Percentiles rank a stretch among this genome's conserved stretches.
Conservation (phyloP, 176 grass and related monocot species). For the Saccharum officinarum region DNA sequence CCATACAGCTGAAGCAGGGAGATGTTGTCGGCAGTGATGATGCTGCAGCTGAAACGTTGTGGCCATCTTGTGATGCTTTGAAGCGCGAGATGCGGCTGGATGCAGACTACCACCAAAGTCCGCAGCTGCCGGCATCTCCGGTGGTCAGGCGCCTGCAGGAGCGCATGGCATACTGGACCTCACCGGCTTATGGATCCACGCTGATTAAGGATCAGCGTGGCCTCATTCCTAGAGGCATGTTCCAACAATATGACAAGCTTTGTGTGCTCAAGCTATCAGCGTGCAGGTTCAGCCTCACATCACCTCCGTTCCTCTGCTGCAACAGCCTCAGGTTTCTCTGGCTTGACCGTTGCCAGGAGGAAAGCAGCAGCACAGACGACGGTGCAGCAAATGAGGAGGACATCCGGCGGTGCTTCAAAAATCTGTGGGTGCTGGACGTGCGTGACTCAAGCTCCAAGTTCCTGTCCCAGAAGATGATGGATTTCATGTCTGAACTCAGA, state of each 20-base stretch:
- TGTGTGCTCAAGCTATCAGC: conserved; percentile 17
- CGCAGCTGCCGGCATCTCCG: background rate
- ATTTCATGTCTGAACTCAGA: background rate
- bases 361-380: background rate
- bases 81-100: too few species aligned
- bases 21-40: too few species aligned
- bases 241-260: background rate
- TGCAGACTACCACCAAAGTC: too few species aligned
- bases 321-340: conserved; percentile 33
- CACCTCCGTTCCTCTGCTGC: conserved; percentile 23
- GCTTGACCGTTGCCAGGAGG: conserved; percentile 15
- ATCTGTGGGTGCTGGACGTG: background rate
- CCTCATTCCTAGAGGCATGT: background rate
- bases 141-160: background rate
- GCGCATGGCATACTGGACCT: too few species aligned
- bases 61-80: too few species aligned
- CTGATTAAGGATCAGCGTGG: too few species aligned
- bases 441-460: background rate
- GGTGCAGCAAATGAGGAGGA: background rate
- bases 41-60: too few species aligned
- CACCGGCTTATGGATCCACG: too few species aligned
- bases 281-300: background rate
- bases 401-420: background rate
- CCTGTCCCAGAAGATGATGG: background rate
- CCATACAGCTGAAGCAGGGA: background rate